Evolutionary conservation across 768 basidiomycete genomes (phyloP), one percentile per base, ranked within the genome.

Genomic region (Amylocystis lapponica): DNA sequence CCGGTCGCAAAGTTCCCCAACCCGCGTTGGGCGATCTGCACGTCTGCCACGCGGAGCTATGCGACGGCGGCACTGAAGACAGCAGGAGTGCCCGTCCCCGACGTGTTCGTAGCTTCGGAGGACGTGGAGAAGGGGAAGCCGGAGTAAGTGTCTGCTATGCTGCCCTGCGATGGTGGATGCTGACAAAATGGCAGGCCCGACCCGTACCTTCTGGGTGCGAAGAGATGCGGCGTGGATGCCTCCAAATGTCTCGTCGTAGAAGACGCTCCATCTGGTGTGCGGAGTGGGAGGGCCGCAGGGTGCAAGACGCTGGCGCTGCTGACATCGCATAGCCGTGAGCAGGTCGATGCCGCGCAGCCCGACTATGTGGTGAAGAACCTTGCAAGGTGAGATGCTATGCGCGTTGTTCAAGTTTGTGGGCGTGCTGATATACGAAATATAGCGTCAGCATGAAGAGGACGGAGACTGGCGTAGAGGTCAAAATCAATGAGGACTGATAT

Each of bases 121-220:
- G 84, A 92, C 49, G 90, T 94, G 4, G 60, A 61, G 11, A 64
- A 79, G 48, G 93, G 93, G 30, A 96, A 96, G 67, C 93, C 93
- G 20, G 70, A 66, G 79, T 81, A 57, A 48, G 71, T 52, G 7
- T 8, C 17, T 3, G 39, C 19, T 23, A 8, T 25, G 27, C 22
- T 11, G 22, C 3, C 16, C 39, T 14, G 8, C 13, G 22, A 26
- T 16, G 29, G 13, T 30, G 39, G 39, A 40, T 11, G 9, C 14
- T 35, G 32, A 39, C n/a, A 38, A 26, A 9, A 12, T 31, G 17
- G 5, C 40, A 80, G 81, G 55, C 92, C 94, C 9, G 93, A 94
- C 53, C 94, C 94, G 1, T 98, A 95, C 66, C 68, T 96, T 27
- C 75, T 85, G 32, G 94, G 92, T 9, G 91, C 93, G 17, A 66